These are phyloP conservation scores for Cercospora sojina DNA, from an alignment of 2,329 filamentous ascomycete genomes.

Conservation along the genomic window DNA sequence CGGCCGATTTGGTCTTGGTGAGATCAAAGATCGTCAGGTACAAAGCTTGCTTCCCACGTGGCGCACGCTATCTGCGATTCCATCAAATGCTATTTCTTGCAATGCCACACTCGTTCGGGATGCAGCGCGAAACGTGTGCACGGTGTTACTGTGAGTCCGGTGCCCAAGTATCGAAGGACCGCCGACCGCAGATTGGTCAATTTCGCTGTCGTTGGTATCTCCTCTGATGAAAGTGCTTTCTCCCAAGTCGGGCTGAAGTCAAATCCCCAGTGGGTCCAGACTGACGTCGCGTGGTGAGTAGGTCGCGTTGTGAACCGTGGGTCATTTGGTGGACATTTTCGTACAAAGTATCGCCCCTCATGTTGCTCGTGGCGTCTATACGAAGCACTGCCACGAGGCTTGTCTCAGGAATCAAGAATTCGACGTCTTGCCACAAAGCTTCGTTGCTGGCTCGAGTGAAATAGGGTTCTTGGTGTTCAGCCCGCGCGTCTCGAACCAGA, in stretches of 20 bases:
- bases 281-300: background rate
- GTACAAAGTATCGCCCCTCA: background rate
- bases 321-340: background rate
- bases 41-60: background rate
- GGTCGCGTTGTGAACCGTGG: background rate
- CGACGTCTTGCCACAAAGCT: background rate
- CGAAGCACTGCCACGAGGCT: background rate
- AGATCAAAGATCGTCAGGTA: too few relatives aligned
- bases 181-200: background rate
- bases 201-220: background rate
- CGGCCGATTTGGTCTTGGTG: too few relatives aligned
- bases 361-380: background rate
- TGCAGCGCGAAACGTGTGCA: background rate
- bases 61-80: background rate
- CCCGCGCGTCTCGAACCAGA: background rate
- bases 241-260: background rate
- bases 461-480: background rate
- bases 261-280: background rate
- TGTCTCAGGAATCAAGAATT: constrained; percentile 1
- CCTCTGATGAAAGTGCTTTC: background rate
- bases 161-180: background rate
- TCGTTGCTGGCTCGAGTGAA: background rate
- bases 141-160: background rate
- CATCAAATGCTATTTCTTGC: background rate
- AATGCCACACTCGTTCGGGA: background rate